Evolutionary conservation across 108 stramenopile genomes (phyloP), one percentile per base, ranked within the genome.

Genomic region (Skeletonema potamos): DNA sequence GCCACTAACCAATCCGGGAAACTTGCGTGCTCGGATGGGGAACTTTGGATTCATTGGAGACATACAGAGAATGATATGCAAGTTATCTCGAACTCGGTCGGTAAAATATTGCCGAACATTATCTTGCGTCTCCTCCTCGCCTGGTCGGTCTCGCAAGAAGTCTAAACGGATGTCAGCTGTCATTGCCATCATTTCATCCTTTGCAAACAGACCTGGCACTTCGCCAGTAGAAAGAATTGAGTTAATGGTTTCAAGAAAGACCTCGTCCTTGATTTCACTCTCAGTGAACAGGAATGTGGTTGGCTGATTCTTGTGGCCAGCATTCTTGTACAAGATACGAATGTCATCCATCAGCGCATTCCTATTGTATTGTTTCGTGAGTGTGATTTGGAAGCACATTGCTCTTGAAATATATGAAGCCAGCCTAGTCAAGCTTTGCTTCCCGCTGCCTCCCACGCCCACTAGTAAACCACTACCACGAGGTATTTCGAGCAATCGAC

Each of bases 121-220:
- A 59, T 93, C 94, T 54, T 72, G 86, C 0, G 88, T 95, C 48
- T 94, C 92, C 58, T 90, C 90, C 67, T 89, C 54, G n/a, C 83
- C 93, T 29, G 94, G 87, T 41, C 94, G 85, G 10, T 88, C 89
- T 61, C 89, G 76, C 8, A 83, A 29, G 66, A 88, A 88, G 64
- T 77, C 82, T 39, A 58, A 59, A 2, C 77, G 76, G 13, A 93
- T 61, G 54, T 93, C 92, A 37, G 87, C 84, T 36, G 96, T 93
- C 84, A 95, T 93, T 30, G 91, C 92, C 85, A 94, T 87, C 85
- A 95, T 90, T 77, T 96, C 96, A 81, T 96, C 96, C 86, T 96
- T 96, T 15, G 96, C 87, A 74, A 96, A 96, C 2, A 96, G 79
- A 43, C 91, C 94, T 1, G 92, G 92, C 10, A 96, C 86, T 62